Conservation (phyloP, 495 filamentous ascomycete genomes). For the Xeromyces bisporus region DNA sequence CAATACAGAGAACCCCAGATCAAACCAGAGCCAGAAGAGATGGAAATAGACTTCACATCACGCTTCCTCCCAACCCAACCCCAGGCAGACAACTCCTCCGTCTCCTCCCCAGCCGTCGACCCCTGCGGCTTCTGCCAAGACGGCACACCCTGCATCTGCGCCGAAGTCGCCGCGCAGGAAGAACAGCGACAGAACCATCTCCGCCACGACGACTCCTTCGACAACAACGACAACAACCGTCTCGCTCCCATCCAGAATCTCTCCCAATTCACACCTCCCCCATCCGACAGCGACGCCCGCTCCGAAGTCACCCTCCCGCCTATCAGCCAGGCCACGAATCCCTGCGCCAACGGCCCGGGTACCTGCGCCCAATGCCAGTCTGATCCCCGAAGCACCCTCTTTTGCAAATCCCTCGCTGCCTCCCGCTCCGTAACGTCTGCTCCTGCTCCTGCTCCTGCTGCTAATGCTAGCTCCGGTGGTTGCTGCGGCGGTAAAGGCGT, state of each 20-base stretch:
- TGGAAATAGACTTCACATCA: constrained; percentile 60
- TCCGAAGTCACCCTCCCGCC: constrained; percentile 26
- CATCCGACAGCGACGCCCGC: constrained; percentile 46
- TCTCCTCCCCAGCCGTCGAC: constrained; percentile 34
- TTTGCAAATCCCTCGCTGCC: constrained; percentile 71
- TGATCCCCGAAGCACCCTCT: constrained; percentile 65
- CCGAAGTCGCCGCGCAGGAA: constrained; percentile 44
- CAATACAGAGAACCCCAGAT: constrained; percentile 23
- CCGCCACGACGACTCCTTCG: not conserved
- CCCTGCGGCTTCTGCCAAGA: constrained; percentile 81
- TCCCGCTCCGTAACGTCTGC: constrained; percentile 31
- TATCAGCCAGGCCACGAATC: constrained; percentile 27
- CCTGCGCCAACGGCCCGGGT: constrained; percentile 57
- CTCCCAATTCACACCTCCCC: constrained; percentile 50
- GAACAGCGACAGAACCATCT: constrained; percentile 15
- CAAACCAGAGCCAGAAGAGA: constrained; percentile 40
- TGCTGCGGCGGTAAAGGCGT: constrained; percentile 35
- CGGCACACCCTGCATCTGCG: constrained; percentile 70
- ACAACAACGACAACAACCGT: constrained; percentile 25
- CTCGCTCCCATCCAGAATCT: constrained; percentile 32
- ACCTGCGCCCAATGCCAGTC: constrained; percentile 64
- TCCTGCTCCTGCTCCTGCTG: too few relatives aligned
- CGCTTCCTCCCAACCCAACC: constrained; percentile 36
- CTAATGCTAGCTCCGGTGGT: too few relatives aligned
- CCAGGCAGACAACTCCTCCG: constrained; percentile 13